phyloP scores from a whole-genome alignment of 331 rosid genomes.

The Cucumis variabilis region DNA sequence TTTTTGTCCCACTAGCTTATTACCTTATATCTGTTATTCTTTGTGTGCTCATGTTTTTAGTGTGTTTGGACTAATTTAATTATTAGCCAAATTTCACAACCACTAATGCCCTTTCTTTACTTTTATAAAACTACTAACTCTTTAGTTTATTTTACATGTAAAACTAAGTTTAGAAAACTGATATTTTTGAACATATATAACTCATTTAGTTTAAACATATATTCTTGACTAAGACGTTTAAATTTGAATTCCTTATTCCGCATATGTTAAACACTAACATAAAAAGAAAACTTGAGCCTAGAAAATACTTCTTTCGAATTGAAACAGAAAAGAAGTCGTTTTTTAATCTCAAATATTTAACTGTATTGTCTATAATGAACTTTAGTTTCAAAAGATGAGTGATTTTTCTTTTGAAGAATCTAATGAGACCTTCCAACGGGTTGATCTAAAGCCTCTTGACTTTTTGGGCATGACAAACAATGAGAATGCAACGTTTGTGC shows the following conservation, averaged over 20 bases:
- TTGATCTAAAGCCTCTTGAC: neutral
- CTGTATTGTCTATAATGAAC: neutral
- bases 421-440: neutral
- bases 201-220: neutral
- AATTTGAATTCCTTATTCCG: no score
- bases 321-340: no score
- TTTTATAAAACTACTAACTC: neutral
- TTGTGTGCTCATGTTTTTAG: conserved; percentile 16
- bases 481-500: neutral
- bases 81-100: no score
- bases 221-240: neutral
- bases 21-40: conserved; percentile 21
- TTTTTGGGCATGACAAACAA: neutral
- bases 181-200: no score
- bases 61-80: neutral
- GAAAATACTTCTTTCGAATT: neutral
- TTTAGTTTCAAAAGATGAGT: neutral
- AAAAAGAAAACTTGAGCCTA: neutral
- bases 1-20: conserved; percentile 12
- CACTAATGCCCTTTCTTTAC: neutral
- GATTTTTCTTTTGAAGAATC: neutral
- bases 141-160: no score
- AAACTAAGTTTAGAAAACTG: no score
- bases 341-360: neutral
- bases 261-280: neutral